Evolutionary conservation across 495 filamentous ascomycete species (phyloP), one percentile per base, ranked within the genome.

Genomic region (Niebla homalea): DNA sequence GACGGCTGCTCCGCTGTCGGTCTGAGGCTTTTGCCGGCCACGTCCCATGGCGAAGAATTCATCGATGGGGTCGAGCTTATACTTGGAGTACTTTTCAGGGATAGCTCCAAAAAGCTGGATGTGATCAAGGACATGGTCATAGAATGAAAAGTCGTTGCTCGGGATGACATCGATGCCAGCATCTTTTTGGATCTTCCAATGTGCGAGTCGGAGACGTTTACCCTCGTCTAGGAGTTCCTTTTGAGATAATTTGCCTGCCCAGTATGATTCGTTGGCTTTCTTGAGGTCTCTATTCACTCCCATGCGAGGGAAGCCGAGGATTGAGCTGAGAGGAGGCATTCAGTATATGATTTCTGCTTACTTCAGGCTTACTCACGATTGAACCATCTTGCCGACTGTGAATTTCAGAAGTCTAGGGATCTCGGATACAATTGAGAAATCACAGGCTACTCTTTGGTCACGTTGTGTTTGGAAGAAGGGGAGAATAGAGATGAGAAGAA

Each of bases 171-270:
- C 86, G 64, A 94, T 89, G 64, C 92, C 92, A 60, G 89, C 89
- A 70, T 89, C 80, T 77, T 97, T 92, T 77, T 96, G 92, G 73
- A 97, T 87, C 77, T 94, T 87, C 92, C 92, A 98, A 81, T 98
- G 92, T 62, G 81, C 89, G 50, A 84, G 75, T 75, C 92, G 85
- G 53, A 98, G 86, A 63, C 88, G 79, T 84, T 97, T 96, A 66
- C 85, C 92, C 78, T 96, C 93, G 48, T 79, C 74, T 54, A 96
- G 74, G 53, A 98, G 84, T 48, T 87, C 86, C 54, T 84, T 79
- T 58, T 84, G 85, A 48, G 85, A 88, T 66, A 93, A 71, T 78
- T 97, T 97, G 61, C 79, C 93, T 63, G 70, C 85, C 92, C 92
- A 98, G 81, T 96, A 82, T 51, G 90, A 84, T 72, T 98, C 92